phyloP scores from a whole-genome alignment of 495 filamentous ascomycete species.

The Penicillium roqueforti region DNA sequence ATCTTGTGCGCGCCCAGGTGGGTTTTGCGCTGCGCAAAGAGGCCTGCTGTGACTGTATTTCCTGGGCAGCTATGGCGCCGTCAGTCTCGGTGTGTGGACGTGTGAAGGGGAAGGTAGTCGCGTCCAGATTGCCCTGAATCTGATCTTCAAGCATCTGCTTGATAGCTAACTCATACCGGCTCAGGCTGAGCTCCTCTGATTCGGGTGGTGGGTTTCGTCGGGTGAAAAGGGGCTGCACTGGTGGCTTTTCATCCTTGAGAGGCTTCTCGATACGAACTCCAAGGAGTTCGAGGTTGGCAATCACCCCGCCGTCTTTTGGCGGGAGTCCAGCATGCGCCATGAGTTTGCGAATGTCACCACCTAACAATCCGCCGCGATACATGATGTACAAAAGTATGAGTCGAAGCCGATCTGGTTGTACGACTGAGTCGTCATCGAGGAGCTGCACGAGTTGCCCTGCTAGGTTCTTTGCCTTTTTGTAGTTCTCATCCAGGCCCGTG shows the following conservation, averaged over 20 bases:
- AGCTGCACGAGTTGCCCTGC: conserved; percentile 80
- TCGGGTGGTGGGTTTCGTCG: conserved; percentile 49
- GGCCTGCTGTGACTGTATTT: conserved; percentile 56
- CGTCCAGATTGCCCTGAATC: conserved; percentile 52
- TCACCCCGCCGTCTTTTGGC: conserved; percentile 62
- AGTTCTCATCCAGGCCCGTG: conserved; percentile 90
- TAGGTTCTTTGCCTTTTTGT: conserved; percentile 82
- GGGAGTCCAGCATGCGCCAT: conserved; percentile 79
- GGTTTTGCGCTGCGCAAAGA: conserved; percentile 87
- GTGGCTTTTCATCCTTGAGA: conserved; percentile 70
- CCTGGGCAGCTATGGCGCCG: conserved; percentile 48
- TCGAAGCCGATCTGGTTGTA: conserved; percentile 69
- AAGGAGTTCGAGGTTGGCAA: conserved; percentile 76
- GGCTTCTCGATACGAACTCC: conserved; percentile 69
- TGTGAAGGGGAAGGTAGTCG: conserved; percentile 70
- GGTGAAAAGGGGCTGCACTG: conserved; percentile 62
- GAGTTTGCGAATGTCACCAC: conserved; percentile 78
- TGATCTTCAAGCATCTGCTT: conserved; percentile 70
- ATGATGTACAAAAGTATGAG: conserved; percentile 82
- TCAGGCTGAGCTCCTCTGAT: conserved; percentile 50
- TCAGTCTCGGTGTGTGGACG: conserved; percentile 69
- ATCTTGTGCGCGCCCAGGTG: conserved; percentile 84
- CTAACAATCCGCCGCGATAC: conserved; percentile 81
- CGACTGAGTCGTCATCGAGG: conserved; percentile 73
- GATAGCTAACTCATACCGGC: conserved; percentile 49